Conservation (phyloP, 768 basidiomycete genomes). For the Porpolomopsis calyptriformis region DNA sequence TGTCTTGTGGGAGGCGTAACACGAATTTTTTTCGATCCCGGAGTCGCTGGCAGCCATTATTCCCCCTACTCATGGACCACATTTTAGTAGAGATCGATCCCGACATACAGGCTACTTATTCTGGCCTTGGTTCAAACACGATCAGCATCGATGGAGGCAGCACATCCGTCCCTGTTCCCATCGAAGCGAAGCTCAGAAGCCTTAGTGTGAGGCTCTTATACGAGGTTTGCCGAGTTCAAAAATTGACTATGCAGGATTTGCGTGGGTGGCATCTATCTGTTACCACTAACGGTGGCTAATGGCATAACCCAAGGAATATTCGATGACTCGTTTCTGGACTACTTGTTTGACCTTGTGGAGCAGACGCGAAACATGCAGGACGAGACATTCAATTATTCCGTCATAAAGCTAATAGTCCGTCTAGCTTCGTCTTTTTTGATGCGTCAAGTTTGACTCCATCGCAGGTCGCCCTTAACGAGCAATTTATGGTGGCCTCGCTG, state of each 20-base stretch:
- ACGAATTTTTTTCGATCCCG: conserved; percentile 64
- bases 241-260: conserved; percentile 66
- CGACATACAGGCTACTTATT: conserved; percentile 53
- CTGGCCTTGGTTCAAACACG: conserved; percentile 21
- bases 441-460: background rate
- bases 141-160: conserved; percentile 26
- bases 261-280: conserved; percentile 28
- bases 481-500: conserved; percentile 90
- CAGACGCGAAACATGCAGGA: conserved; percentile 80
- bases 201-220: conserved; percentile 72
- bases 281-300: background rate
- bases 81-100: conserved; percentile 73
- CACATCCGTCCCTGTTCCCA: conserved; percentile 47
- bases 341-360: conserved; percentile 88
- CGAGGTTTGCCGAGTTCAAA: conserved; percentile 88
- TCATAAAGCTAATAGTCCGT: conserved; percentile 82
- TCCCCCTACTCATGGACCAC: conserved; percentile 80
- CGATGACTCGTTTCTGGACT: conserved; percentile 74
- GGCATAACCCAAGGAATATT: conserved; percentile 50
- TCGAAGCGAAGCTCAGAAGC: conserved; percentile 72
- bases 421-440: background rate
- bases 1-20: conserved; percentile 62
- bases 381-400: conserved; percentile 89
- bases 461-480: conserved; percentile 89
- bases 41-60: conserved; percentile 72